Conservation (phyloP, 352 stramenopile genomes). For the Peronospora destructor region DNA sequence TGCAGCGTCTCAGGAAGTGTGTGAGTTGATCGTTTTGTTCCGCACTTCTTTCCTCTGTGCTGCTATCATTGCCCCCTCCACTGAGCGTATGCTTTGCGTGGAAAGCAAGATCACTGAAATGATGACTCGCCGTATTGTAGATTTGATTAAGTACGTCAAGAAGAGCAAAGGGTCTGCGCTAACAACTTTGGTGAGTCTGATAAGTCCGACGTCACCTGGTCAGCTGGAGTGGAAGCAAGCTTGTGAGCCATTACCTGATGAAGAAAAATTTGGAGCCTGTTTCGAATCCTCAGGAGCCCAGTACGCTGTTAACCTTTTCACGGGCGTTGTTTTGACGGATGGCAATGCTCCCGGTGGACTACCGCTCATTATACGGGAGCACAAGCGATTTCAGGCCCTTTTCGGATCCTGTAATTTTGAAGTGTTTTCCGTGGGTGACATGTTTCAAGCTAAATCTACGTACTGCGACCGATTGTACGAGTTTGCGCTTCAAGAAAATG, state of each 20-base stretch:
- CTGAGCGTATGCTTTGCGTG: slow-evolving; percentile 9
- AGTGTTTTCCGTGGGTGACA: slow-evolving; percentile 23
- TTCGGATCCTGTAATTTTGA: slow-evolving; percentile 53
- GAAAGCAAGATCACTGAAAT: slow-evolving; percentile 32
- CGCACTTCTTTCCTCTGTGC: slow-evolving; percentile 27
- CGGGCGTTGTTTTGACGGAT: slow-evolving; percentile 33
- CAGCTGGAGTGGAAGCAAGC: slow-evolving; percentile 22
- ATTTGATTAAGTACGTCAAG: slow-evolving; percentile 13
- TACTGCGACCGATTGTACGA: slow-evolving; percentile 33
- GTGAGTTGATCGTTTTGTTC: slow-evolving; percentile 43
- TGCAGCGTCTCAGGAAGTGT: slow-evolving; percentile 23
- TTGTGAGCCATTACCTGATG: not conserved
- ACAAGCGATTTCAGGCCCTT: slow-evolving; percentile 30
- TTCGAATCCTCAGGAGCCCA: slow-evolving; percentile 23
- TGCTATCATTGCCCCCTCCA: slow-evolving; percentile 18
- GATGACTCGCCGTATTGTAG: slow-evolving; percentile 26
- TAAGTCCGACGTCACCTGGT: slow-evolving; percentile 16
- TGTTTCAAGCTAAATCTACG: slow-evolving; percentile 27
- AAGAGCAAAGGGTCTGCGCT: slow-evolving; percentile 4
- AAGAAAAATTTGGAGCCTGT: slow-evolving; percentile 19
- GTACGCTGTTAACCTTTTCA: slow-evolving; percentile 47
- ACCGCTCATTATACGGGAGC: slow-evolving; percentile 23
- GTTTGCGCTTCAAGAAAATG: slow-evolving; percentile 19
- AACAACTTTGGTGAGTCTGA: slow-evolving; percentile 22
- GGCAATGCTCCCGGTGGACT: slow-evolving; percentile 35